Base-by-base conservation (phyloP, 2,329 filamentous ascomycete species). In the Berkeleyomyces basicola region DNA sequence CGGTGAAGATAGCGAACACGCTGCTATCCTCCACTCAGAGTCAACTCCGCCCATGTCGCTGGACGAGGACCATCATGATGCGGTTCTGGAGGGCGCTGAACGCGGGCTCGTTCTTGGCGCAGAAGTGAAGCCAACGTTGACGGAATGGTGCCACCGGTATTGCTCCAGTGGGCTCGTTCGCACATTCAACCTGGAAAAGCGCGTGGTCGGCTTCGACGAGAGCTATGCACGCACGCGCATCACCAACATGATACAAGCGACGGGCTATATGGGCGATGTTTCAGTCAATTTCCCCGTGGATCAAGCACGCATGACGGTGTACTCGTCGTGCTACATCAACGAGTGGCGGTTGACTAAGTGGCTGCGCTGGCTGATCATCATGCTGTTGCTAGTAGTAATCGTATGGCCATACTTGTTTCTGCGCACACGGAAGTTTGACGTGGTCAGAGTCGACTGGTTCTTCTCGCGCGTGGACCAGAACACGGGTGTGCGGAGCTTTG, bases 331-430 rank as follows among this genome's bases (percentile, higher is more conserved):
- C 67, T 76, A 74, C 59, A 74, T 82, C 65, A 90, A 88, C 69
- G 72, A 76, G 39, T 87, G 84, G 81, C 82, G 87, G 0, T 74
- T 83, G 55, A 84, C 78, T 0, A 70, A 70, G 5, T 88, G 83
- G 83, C 75, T 89, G 53, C 74, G 79, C 49, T 81, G 81, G 76
- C 53, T 88, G 7, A 88, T 84, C 73, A 83, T 81, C 69, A 70
- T 87, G 4, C 83, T 83, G 0, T 82, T 89, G 65, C 71, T 87
- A 10, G 86, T 86, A 78, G 68, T 90, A 63, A 76, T 90, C 67
- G 75, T 80, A 2, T 90, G 87, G 87, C 87, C 87, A 0, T 79
- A 81, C 63, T 76, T 90, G 10, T 84, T 82, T 72, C 78, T 88
- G 69, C 73, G 79, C 16, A 90, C 87, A 1, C 82, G 81, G 69